Conservation (phyloP, 78 protist species). For the Dictyostelium capitatum region DNA sequence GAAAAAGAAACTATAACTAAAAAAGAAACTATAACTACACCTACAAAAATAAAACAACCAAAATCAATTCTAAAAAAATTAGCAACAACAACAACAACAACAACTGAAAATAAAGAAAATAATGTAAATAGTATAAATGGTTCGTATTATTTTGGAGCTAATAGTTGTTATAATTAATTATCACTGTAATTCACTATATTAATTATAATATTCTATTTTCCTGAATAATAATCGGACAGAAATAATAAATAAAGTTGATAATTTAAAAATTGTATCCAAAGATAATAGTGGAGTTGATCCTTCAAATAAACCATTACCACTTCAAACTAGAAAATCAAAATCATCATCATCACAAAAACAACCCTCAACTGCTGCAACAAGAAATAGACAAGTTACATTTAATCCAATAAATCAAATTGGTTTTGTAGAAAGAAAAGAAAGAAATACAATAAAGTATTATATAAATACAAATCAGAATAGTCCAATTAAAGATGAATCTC, state of each 20-base stretch:
- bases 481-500: slow-evolving; percentile 16
- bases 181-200: not conserved
- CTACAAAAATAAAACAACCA: slow-evolving; percentile 2
- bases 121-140: slow-evolving; percentile 22
- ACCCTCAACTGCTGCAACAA: not conserved
- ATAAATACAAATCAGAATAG: not conserved
- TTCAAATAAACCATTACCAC: too few species aligned
- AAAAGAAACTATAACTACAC: not conserved
- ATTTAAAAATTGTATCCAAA: not conserved
- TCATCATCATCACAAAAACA: not conserved
- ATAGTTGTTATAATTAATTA: not conserved
- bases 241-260: slow-evolving; percentile 2
- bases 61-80: slow-evolving; percentile 15
- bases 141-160: not conserved
- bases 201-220: not conserved
- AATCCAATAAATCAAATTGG: slow-evolving; percentile 36
- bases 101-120: slow-evolving; percentile 21
- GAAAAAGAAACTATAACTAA: too few species aligned
- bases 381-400: slow-evolving; percentile 48
- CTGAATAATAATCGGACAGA: not conserved
- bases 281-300: too few species aligned
- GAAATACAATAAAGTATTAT: not conserved
- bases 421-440: slow-evolving; percentile 21
- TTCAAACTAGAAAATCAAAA: not conserved
- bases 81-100: too few species aligned